Evolutionary conservation across 2,329 filamentous ascomycete species (phyloP).

Genomic region (Botryosphaeria dothidea): DNA sequence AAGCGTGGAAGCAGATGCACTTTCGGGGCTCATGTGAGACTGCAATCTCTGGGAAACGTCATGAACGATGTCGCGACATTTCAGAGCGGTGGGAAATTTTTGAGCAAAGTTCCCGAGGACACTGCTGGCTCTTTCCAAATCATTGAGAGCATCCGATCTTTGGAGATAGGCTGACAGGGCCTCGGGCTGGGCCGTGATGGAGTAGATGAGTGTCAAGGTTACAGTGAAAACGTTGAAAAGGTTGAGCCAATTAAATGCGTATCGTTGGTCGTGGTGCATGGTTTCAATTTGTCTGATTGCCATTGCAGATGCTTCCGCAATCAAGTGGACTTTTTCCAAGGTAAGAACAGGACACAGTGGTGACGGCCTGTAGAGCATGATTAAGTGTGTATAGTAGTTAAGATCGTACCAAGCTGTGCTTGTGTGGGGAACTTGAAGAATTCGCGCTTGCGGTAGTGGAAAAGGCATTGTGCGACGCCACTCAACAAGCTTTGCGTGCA

Average conservation of each 20-base stretch:
- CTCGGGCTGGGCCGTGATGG: slow-evolving; percentile 43
- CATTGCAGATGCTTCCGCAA: slow-evolving; percentile 45
- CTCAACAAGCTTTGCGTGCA: slow-evolving; percentile 45
- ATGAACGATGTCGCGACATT: slow-evolving; percentile 19
- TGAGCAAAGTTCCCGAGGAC: slow-evolving; percentile 19
- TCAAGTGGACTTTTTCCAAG: slow-evolving; percentile 36
- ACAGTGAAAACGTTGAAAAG: slow-evolving; percentile 45
- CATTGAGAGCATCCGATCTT: slow-evolving; percentile 21
- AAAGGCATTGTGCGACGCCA: slow-evolving; percentile 39
- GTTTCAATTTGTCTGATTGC: slow-evolving; percentile 45
- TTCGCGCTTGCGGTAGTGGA: not conserved
- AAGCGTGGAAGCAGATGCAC: not conserved
- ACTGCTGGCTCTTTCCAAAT: slow-evolving; percentile 21
- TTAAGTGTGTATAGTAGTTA: slow-evolving; percentile 51
- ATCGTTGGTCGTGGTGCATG: slow-evolving; percentile 41
- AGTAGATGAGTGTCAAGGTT: slow-evolving; percentile 47
- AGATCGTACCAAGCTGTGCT: slow-evolving; percentile 50
- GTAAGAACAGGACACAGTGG: slow-evolving; percentile 44
- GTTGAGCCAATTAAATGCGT: slow-evolving; percentile 48
- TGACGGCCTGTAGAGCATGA: slow-evolving; percentile 48
- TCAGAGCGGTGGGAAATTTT: slow-evolving; percentile 22
- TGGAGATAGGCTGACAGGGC: slow-evolving; percentile 19
- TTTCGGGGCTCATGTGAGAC: not conserved
- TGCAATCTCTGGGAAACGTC: slow-evolving; percentile 2
- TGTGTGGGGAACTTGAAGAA: slow-evolving; percentile 43